Evolutionary conservation across 768 basidiomycete species (phyloP).

Genomic region (Macrocybe gigantea): DNA sequence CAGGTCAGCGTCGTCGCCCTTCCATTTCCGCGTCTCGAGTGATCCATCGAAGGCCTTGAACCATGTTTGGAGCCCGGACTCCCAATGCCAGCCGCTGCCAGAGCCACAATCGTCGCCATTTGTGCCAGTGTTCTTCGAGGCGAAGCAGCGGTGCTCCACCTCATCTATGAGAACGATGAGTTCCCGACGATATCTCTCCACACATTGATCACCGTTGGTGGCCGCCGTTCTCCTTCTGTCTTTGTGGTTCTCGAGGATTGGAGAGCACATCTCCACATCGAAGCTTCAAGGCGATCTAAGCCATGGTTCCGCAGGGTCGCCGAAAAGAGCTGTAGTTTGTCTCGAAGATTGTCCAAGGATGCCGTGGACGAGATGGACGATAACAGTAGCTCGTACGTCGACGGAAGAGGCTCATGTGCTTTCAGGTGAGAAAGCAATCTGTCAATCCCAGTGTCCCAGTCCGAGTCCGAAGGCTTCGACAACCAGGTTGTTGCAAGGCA

Average conservation of each 20-base stretch:
- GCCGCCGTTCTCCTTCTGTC: constrained; percentile 11
- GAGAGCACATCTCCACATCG: constrained; percentile 47
- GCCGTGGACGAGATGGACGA: constrained; percentile 9
- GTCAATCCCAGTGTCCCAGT: too few relatives aligned
- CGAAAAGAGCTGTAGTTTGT: constrained; percentile 18
- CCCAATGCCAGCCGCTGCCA: too few relatives aligned
- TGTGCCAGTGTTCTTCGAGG: constrained; percentile 1
- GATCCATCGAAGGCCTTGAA: too few relatives aligned
- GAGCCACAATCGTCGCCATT: background rate
- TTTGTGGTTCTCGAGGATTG: constrained; percentile 34
- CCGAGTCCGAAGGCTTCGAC: too few relatives aligned
- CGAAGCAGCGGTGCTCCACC: constrained; percentile 46
- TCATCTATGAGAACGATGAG: constrained; percentile 42
- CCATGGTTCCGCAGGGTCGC: constrained; percentile 23
- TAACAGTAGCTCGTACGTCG: constrained; percentile 12
- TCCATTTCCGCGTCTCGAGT: too few relatives aligned
- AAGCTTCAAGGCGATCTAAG: constrained; percentile 39
- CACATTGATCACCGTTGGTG: constrained; percentile 12
- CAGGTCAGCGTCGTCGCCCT: too few relatives aligned
- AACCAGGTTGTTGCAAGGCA: too few relatives aligned
- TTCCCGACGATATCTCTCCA: constrained; percentile 29
- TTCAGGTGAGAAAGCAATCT: constrained; percentile 17
- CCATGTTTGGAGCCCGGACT: too few relatives aligned
- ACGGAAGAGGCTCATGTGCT: constrained; percentile 18
- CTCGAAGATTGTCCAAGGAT: constrained; percentile 8